phyloP scores from a whole-genome alignment of 108 stramenopile species.

The Discostella stelligeroides region DNA sequence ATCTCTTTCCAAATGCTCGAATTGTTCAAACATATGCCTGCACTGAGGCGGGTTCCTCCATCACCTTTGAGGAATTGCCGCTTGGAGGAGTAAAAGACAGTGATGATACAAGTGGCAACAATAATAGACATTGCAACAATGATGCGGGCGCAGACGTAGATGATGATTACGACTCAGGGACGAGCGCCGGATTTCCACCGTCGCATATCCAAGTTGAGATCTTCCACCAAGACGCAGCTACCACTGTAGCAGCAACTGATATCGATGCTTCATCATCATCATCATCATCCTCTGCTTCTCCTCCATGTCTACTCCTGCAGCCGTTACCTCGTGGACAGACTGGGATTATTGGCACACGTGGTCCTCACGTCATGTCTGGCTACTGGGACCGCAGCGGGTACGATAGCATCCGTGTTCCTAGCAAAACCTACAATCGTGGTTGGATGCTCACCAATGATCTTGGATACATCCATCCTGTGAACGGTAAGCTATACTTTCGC shows the following conservation, averaged over 20 bases:
- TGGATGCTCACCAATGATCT: conserved; percentile 82
- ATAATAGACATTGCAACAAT: neutral
- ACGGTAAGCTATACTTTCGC: conserved; percentile 67
- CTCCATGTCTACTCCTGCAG: conserved; percentile 1
- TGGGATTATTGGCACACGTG: conserved; percentile 83
- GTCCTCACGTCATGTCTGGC: conserved; percentile 90
- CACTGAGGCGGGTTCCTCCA: conserved; percentile 91
- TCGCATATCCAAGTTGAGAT: conserved; percentile 65
- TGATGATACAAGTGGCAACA: neutral
- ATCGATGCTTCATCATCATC: neutral
- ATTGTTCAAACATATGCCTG: conserved; percentile 94
- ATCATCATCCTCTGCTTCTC: neutral
- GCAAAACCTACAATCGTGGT: conserved; percentile 6
- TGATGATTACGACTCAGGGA: conserved; percentile 45
- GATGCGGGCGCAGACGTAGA: neutral
- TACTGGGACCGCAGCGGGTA: conserved; percentile 76
- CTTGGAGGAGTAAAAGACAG: neutral
- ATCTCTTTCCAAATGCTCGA: conserved; percentile 71
- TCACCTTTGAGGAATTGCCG: conserved; percentile 76
- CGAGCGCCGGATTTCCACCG: conserved; percentile 72
- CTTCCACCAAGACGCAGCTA: conserved; percentile 16
- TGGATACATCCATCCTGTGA: conserved; percentile 60
- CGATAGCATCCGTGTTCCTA: conserved; percentile 15
- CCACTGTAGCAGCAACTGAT: neutral
- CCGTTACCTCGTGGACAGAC: conserved; percentile 34